These are phyloP conservation scores for Insectozyma bohioensis DNA, from an alignment of 1,139 yeast species.

Conservation along the genomic window DNA sequence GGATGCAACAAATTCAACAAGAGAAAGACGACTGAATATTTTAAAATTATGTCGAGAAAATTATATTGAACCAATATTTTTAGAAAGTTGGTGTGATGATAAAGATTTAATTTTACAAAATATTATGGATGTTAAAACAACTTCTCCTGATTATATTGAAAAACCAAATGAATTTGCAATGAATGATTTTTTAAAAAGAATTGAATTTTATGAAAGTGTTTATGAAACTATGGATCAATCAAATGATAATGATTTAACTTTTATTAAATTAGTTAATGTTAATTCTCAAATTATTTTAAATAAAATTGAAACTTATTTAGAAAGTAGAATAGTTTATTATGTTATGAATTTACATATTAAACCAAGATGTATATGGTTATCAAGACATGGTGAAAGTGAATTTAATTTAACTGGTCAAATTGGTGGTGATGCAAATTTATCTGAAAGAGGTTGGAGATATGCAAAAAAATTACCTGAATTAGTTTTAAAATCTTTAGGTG, in stretches of 20 bases:
- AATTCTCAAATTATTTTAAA: constrained; percentile 86
- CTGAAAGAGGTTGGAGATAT: constrained; percentile 83
- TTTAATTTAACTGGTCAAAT: constrained; percentile 91
- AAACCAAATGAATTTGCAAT: constrained; percentile 72
- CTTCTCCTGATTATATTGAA: constrained; percentile 84
- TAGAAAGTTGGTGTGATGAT: constrained; percentile 91
- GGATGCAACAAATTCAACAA: constrained; percentile 81
- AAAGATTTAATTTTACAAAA: constrained; percentile 74
- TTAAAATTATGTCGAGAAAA: constrained; percentile 62
- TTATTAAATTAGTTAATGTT: constrained; percentile 83
- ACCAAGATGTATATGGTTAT: constrained; percentile 88
- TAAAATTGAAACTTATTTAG: constrained; percentile 82
- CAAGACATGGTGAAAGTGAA: constrained; percentile 93
- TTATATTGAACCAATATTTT: constrained; percentile 82
- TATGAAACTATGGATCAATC: constrained; percentile 70
- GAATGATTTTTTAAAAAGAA: constrained; percentile 69
- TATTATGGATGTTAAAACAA: constrained; percentile 79
- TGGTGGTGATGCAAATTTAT: constrained; percentile 91
- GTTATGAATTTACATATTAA: constrained; percentile 94
- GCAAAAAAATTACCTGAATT: constrained; percentile 80
- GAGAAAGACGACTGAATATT: constrained; percentile 66
- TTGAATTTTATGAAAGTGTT: constrained; percentile 65
- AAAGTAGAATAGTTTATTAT: constrained; percentile 90
- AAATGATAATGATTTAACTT: constrained; percentile 67
- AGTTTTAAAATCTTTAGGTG: constrained; percentile 71